Evolutionary conservation across 1,284 basidiomycete genomes (phyloP).

Genomic region (Chondrostereum purpureum): DNA sequence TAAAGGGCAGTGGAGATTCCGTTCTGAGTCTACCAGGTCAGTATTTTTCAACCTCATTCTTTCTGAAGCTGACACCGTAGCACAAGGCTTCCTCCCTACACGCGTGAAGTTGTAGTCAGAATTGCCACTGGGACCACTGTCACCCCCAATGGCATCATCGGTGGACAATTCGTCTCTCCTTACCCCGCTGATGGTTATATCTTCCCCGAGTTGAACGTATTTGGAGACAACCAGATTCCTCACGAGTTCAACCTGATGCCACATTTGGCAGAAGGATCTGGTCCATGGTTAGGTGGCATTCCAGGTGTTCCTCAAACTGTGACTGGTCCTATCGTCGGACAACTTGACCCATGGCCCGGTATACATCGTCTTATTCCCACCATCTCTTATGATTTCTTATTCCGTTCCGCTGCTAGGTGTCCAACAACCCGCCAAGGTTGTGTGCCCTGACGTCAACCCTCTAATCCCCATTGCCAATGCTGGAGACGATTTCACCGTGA

Average conservation of each 20-base stretch:
- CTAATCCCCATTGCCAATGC: slow-evolving; percentile 12
- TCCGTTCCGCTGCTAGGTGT: slow-evolving; percentile 9
- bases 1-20: slow-evolving; percentile 14
- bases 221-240: slow-evolving; percentile 12
- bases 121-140: slow-evolving; percentile 9
- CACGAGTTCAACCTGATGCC: slow-evolving; percentile 13
- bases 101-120: slow-evolving; percentile 13
- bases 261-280: slow-evolving; percentile 12
- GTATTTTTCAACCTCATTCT: not conserved
- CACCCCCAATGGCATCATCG: slow-evolving; percentile 13
- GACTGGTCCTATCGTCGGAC: slow-evolving; percentile 16
- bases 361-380: slow-evolving; percentile 2
- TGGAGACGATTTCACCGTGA: slow-evolving; percentile 12
- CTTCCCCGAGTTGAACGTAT: slow-evolving; percentile 13
- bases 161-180: slow-evolving; percentile 13
- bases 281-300: slow-evolving; percentile 16
- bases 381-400: too few species aligned
- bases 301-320: slow-evolving; percentile 12
- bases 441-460: slow-evolving; percentile 12
- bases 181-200: slow-evolving; percentile 11
- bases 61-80: not conserved
- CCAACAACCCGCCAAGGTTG: slow-evolving; percentile 5
- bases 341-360: slow-evolving; percentile 16
- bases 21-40: slow-evolving; percentile 5
- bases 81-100: slow-evolving; percentile 10